Evolutionary conservation across 2,329 filamentous ascomycete genomes (phyloP).

Genomic region (Lecanicillium sp.): DNA sequence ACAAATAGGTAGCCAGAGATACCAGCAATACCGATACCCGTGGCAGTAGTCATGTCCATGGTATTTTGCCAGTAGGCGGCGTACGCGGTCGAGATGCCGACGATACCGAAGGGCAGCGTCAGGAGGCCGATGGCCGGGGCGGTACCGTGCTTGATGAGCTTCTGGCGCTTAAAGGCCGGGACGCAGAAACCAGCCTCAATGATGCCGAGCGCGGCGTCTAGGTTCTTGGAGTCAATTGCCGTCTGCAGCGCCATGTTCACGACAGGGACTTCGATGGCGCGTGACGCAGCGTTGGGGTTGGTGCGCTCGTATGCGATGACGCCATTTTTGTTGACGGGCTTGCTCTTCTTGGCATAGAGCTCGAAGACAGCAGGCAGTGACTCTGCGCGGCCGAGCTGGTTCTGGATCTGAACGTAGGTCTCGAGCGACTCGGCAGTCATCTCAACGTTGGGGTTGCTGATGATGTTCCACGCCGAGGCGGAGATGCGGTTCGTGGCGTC

Average conservation of each 20-base stretch:
- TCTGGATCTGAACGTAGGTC: slow-evolving; percentile 71
- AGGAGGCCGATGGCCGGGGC: slow-evolving; percentile 52
- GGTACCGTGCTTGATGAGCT: slow-evolving; percentile 58
- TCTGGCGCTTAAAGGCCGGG: slow-evolving; percentile 60
- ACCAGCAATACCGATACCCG: slow-evolving; percentile 70
- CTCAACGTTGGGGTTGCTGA: slow-evolving; percentile 70
- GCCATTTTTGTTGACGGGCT: slow-evolving; percentile 55
- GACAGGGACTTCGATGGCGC: slow-evolving; percentile 64
- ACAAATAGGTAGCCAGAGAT: slow-evolving; percentile 79
- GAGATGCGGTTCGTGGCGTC: slow-evolving; percentile 49
- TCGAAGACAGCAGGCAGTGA: slow-evolving; percentile 74
- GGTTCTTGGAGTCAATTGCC: slow-evolving; percentile 72
- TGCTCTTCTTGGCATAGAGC: slow-evolving; percentile 78
- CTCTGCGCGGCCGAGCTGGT: slow-evolving; percentile 64
- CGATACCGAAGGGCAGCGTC: slow-evolving; percentile 62
- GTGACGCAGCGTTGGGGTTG: slow-evolving; percentile 62
- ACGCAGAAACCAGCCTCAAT: slow-evolving; percentile 64
- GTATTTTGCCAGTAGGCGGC: slow-evolving; percentile 48
- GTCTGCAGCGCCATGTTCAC: slow-evolving; percentile 70
- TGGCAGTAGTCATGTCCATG: slow-evolving; percentile 72
- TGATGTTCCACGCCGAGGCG: slow-evolving; percentile 58
- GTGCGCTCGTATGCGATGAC: slow-evolving; percentile 54
- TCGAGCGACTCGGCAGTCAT: slow-evolving; percentile 68
- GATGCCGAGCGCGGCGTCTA: slow-evolving; percentile 71
- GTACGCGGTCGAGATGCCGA: slow-evolving; percentile 56